Evolutionary conservation across 805 yeast species (phyloP).

Genomic region (Cyberlindnera japonica): DNA sequence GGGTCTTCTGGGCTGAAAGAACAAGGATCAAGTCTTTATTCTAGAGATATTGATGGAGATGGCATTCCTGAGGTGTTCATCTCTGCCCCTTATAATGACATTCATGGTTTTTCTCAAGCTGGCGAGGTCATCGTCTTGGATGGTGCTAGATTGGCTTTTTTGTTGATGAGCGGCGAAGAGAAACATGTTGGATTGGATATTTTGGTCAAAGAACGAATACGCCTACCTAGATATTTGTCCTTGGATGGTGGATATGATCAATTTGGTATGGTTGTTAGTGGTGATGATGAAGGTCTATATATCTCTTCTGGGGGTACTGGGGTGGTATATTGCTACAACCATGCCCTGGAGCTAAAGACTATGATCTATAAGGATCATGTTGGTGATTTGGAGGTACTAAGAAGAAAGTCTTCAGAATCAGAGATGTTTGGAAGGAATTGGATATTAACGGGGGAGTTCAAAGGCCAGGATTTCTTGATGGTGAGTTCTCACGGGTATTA

Average conservation of each 20-base stretch:
- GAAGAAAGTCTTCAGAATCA: conserved; percentile 14
- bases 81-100: conserved; percentile 41
- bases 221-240: conserved; percentile 19
- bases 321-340: conserved; percentile 33
- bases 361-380: conserved; percentile 6
- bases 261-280: conserved; percentile 37
- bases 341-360: conserved; percentile 19
- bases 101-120: conserved; percentile 28
- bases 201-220: neutral
- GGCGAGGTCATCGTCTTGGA: conserved; percentile 36
- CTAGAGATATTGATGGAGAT: conserved; percentile 35
- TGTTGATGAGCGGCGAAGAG: conserved; percentile 8
- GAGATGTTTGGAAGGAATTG: conserved; percentile 19
- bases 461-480: conserved; percentile 11
- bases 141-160: conserved; percentile 22
- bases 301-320: conserved; percentile 39
- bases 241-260: conserved; percentile 35
- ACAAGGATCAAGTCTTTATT: conserved; percentile 34
- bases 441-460: conserved; percentile 15
- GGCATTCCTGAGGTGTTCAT: conserved; percentile 41
- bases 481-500: conserved; percentile 12
- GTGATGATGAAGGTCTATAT: conserved; percentile 27
- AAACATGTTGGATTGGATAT: conserved; percentile 12
- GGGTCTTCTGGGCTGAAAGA: conserved; percentile 43
- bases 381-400: conserved; percentile 27